A percentile compares a stretch with the other conserved stretches of the same genome.
phyloP scores from a whole-genome alignment of 192 early-diverging fungal genomes.

The Chytriomyces confervae region DNA sequence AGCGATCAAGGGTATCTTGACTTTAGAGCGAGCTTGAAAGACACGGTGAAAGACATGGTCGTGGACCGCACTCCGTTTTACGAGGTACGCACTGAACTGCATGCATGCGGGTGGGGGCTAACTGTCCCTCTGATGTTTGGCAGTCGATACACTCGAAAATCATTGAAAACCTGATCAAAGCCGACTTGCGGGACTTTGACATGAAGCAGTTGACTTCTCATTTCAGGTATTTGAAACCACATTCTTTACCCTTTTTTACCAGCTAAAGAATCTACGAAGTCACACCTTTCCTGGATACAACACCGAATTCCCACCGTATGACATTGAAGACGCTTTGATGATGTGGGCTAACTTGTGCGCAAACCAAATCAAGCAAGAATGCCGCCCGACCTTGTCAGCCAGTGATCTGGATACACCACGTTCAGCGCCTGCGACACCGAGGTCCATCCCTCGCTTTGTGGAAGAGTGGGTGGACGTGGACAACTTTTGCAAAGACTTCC shows the following conservation, averaged over 20 bases:
- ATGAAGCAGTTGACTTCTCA: slow-evolving; percentile 38
- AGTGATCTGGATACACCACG: too few species aligned
- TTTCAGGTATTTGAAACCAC: slow-evolving; percentile 17
- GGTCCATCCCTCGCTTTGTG: neutral
- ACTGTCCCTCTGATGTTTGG: neutral
- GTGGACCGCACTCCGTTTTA: slow-evolving; percentile 56
- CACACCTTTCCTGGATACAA: slow-evolving; percentile 16
- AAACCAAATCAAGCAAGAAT: slow-evolving; percentile 14
- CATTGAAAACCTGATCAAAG: slow-evolving; percentile 48
- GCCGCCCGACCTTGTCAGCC: neutral
- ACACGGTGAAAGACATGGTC: slow-evolving; percentile 54
- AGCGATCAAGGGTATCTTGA: slow-evolving; percentile 44
- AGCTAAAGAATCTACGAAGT: neutral
- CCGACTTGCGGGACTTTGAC: slow-evolving; percentile 17
- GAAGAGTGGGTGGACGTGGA: slow-evolving; percentile 22
- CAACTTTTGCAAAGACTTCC: slow-evolving; percentile 41
- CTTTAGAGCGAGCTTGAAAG: slow-evolving; percentile 43
- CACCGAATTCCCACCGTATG: slow-evolving; percentile 50
- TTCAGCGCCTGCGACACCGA: neutral
- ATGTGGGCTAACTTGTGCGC: slow-evolving; percentile 57
- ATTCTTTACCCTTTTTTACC: neutral
- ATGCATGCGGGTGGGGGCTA: neutral
- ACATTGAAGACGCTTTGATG: slow-evolving; percentile 57
- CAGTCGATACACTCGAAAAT: slow-evolving; percentile 59
- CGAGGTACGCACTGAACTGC: slow-evolving; percentile 42